phyloP scores from a whole-genome alignment of 1,284 basidiomycete genomes.

The Rugosomyces carneus region DNA sequence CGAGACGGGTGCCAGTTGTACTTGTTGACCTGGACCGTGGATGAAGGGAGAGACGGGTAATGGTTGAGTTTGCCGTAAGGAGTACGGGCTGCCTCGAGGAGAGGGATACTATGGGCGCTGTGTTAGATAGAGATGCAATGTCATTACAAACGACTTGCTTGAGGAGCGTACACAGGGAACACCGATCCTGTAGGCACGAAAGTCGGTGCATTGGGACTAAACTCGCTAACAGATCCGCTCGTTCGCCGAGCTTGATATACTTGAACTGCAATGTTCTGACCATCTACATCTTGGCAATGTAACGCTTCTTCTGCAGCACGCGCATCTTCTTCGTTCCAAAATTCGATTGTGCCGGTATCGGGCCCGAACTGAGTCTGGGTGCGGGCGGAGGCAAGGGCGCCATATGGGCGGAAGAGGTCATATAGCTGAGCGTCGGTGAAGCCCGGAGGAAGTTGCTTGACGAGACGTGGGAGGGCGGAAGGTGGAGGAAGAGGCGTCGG shows the following conservation, averaged over 20 bases:
- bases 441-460: constrained; percentile 66
- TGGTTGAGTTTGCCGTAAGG: constrained; percentile 28
- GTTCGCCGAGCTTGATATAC: constrained; percentile 62
- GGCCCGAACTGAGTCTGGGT: constrained; percentile 66
- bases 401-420: constrained; percentile 68
- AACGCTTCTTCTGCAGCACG: constrained; percentile 68
- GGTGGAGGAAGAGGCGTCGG: constrained; percentile 68
- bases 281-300: constrained; percentile 76
- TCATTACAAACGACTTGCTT: constrained; percentile 13
- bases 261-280: constrained; percentile 75
- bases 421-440: constrained; percentile 74
- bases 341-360: constrained; percentile 75
- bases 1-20: constrained; percentile 67
- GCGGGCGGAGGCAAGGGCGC: constrained; percentile 64
- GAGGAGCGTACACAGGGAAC: constrained; percentile 46
- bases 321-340: constrained; percentile 86
- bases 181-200: constrained; percentile 66
- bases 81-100: constrained; percentile 39
- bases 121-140: not conserved
- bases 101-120: constrained; percentile 49
- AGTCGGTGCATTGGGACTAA: constrained; percentile 64
- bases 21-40: constrained; percentile 86
- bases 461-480: constrained; percentile 65
- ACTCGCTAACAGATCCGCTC: constrained; percentile 48
- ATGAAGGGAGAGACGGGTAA: constrained; percentile 46